Conservation (phyloP, 768 basidiomycete species). For the Tricholoma furcatifolium region DNA sequence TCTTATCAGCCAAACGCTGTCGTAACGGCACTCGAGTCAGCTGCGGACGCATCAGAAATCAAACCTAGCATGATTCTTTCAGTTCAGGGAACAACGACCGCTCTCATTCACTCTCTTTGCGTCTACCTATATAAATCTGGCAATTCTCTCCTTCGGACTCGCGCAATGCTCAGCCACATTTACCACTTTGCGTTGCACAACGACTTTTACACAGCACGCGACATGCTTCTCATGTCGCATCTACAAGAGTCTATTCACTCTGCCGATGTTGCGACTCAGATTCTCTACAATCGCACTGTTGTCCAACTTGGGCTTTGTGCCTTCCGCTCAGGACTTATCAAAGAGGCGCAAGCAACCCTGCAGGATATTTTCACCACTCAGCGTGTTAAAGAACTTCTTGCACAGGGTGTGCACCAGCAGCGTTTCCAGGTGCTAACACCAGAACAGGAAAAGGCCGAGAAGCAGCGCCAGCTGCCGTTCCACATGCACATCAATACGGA, state of each 20-base stretch:
- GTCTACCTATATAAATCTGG: conserved; percentile 91
- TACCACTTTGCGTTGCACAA: conserved; percentile 97
- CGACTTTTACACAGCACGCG: conserved; percentile 93
- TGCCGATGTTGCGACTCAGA: conserved; percentile 95
- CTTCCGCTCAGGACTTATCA: conserved; percentile 92
- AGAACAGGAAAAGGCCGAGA: conserved; percentile 97
- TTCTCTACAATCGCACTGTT: conserved; percentile 95
- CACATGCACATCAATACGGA: conserved; percentile 99
- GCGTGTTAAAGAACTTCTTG: conserved; percentile 94
- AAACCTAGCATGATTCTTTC: conserved; percentile 63
- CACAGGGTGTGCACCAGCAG: conserved; percentile 94
- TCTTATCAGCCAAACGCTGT: conserved; percentile 82
- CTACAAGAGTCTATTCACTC: conserved; percentile 95
- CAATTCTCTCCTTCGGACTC: conserved; percentile 89
- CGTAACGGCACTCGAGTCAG: conserved; percentile 83
- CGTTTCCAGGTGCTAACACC: conserved; percentile 84
- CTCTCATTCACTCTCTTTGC: conserved; percentile 86
- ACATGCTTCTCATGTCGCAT: conserved; percentile 99
- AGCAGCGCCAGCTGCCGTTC: conserved; percentile 94
- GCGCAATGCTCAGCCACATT: conserved; percentile 97
- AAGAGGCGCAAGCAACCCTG: conserved; percentile 88
- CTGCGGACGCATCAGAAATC: conserved; percentile 54
- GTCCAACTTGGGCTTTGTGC: conserved; percentile 97
- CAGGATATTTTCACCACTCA: conserved; percentile 97
- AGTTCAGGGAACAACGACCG: conserved; percentile 55